phyloP scores from a whole-genome alignment of 2,329 filamentous ascomycete species.

The Aureobasidium sp. region DNA sequence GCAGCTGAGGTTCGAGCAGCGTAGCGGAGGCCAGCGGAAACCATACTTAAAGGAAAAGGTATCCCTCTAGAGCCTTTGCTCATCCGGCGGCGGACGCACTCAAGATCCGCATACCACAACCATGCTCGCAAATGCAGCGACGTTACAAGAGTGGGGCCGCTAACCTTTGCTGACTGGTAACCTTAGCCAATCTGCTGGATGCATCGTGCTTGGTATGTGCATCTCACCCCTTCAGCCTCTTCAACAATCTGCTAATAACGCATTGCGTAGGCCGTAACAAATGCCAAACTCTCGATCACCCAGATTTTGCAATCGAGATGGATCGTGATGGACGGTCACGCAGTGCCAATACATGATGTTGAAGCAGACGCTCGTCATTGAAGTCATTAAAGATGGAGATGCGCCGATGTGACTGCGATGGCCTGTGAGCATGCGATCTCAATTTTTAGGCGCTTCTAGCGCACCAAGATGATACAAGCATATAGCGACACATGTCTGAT shows the following conservation, averaged over 20 bases:
- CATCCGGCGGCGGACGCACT: background rate
- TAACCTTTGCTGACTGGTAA: background rate
- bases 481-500: background rate
- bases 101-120: background rate
- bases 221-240: background rate
- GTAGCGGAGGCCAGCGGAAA: background rate
- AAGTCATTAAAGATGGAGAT: background rate
- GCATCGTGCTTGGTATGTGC: background rate
- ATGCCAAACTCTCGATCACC: background rate
- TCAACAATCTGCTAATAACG: background rate
- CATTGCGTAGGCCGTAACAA: background rate
- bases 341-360: background rate
- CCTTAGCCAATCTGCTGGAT: constrained; percentile 2
- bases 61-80: background rate
- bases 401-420: background rate
- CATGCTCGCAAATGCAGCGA: background rate
- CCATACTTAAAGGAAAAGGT: background rate
- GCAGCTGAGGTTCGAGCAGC: background rate
- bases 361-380: background rate
- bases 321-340: background rate
- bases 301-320: background rate
- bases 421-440: too few species aligned
- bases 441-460: background rate
- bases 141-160: background rate
- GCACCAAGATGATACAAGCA: background rate